Evolutionary conservation across 805 yeast species (phyloP), one percentile per base, ranked within the genome.

Genomic region (Myxozyma geophila): DNA sequence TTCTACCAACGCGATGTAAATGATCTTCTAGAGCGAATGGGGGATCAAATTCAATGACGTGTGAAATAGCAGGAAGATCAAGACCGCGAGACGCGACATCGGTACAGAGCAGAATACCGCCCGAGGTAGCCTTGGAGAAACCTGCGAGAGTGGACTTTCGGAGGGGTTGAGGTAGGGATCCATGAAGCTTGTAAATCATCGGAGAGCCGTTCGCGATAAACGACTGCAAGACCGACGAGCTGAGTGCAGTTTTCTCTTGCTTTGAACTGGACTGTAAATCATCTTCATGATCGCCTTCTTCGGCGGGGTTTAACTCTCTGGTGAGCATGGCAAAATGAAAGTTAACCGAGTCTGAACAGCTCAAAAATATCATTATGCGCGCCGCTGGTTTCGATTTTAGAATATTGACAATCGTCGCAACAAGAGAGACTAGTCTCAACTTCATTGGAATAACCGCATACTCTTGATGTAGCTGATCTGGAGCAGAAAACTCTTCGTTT

Each of bases 41-140:
- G 1, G 99, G 97, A 74, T 95, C 99, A 71, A 87, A 88, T 75
- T 95, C 99, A 19, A 95, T 81, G 39, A 95, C 97, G 54, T 87
- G 85, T 51, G 95, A 84, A 63, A 95, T 90, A 56, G 85, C 82
- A 1, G 97, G 96, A 61, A 95, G 79, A 80, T 95, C 99, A 67
- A 95, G 81, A 67, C 99, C 99, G 78, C 99, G 86, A 40, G 98
- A 87, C 0, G 98, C 99, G 66, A 95, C 98, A 81, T 95, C 99
- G 0, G 99, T 95, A 80, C 98, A 93, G 70, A 95, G 84, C 71
- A 95, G 80, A 21, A 95, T 81, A 1, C 87, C 81, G 7, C 58
- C 58, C 2, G 43, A n/a, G 17, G 19, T 53, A 43, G 65, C 59
- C 28, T 63, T 59, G 1, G 74, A 35, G 76, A 90, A 91, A 49